phyloP scores from a whole-genome alignment of 108 stramenopile genomes.

The Discostella pseudostelligera region DNA sequence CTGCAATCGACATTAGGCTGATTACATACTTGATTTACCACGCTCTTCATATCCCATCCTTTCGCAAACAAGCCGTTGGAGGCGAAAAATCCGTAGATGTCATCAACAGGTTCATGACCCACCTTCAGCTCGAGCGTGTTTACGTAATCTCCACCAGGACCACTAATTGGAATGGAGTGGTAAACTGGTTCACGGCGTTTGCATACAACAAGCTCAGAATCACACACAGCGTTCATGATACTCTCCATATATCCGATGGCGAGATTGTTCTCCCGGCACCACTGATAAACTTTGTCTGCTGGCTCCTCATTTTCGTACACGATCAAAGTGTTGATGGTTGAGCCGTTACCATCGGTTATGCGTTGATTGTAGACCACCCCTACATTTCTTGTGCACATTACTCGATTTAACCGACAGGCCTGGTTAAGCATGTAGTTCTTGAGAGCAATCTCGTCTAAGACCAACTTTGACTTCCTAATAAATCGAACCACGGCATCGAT shows the following conservation, averaged over 20 bases:
- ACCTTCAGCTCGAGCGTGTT: conserved; percentile 38
- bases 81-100: conserved; percentile 40
- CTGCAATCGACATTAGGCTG: conserved; percentile 40
- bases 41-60: conserved; percentile 42
- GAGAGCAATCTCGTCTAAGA: conserved; percentile 37
- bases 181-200: conserved; percentile 27
- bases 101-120: conserved; percentile 51
- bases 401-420: conserved; percentile 31
- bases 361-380: conserved; percentile 27
- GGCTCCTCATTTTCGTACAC: conserved; percentile 52
- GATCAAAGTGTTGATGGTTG: conserved; percentile 24
- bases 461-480: conserved; percentile 23
- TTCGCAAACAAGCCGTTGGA: conserved; percentile 46
- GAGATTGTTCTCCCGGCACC: conserved; percentile 27
- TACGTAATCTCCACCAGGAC: conserved; percentile 32
- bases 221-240: conserved; percentile 35
- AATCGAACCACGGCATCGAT: conserved; percentile 48
- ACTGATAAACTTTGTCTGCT: conserved; percentile 41
- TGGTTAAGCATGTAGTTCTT: conserved; percentile 45
- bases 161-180: conserved; percentile 36
- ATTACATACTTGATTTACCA: conserved; percentile 42
- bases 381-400: conserved; percentile 43
- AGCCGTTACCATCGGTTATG: conserved; percentile 29
- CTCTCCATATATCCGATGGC: conserved; percentile 13
- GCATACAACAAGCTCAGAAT: conserved; percentile 36